These are phyloP conservation scores for Phytophthora ramorum DNA, from an alignment of 352 stramenopile genomes.

Conservation along the genomic window DNA sequence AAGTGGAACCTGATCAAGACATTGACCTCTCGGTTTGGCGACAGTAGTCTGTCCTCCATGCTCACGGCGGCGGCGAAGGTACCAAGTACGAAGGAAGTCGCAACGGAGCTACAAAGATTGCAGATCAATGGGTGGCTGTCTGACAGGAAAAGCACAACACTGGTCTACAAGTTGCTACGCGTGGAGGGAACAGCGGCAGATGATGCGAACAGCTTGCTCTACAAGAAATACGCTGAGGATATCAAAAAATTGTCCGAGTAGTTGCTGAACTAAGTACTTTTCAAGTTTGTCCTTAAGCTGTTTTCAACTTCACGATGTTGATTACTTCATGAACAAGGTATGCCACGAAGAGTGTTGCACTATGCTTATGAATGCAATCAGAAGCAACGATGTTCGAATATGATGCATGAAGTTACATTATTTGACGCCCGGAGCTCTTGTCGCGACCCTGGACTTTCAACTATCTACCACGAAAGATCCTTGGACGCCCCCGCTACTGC, in stretches of 20 bases:
- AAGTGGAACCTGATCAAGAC: not conserved
- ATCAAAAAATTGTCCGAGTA: not conserved
- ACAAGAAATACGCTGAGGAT: constrained; percentile 1
- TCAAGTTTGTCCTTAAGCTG: too few relatives aligned
- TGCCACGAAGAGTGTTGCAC: too few relatives aligned
- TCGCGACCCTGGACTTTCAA: not conserved
- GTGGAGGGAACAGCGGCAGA: not conserved
- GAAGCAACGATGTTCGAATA: too few relatives aligned
- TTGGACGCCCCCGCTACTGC: constrained; percentile 45
- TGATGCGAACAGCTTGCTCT: constrained; percentile 6
- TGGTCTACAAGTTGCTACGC: constrained; percentile 1
- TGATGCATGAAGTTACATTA: constrained; percentile 26
- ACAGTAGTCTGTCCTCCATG: not conserved
- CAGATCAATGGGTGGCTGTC: constrained; percentile 2
- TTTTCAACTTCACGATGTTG: too few relatives aligned
- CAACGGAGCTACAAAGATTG: not conserved
- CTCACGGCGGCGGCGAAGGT: constrained; percentile 1
- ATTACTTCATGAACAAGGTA: too few relatives aligned
- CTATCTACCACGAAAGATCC: constrained; percentile 72
- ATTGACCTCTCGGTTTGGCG: not conserved
- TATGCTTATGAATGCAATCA: too few relatives aligned
- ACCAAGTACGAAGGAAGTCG: not conserved
- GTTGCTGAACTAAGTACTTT: too few relatives aligned
- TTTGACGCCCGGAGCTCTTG: constrained; percentile 7
- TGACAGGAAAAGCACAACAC: not conserved